Conservation (phyloP, 1,139 yeast species). For the Magnusiomyces suaveolens region DNA sequence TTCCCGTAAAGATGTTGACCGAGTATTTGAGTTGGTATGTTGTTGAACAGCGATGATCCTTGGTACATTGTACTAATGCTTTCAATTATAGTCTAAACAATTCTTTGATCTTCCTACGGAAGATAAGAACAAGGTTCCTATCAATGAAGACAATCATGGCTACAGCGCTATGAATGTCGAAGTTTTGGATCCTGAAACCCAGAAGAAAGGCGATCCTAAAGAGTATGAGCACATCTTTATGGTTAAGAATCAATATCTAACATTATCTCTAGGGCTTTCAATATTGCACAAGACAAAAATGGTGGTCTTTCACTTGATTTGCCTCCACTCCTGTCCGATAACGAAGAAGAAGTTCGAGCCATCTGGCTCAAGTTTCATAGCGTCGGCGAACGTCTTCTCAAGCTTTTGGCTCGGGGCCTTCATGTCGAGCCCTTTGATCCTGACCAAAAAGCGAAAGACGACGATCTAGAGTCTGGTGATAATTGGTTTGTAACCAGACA, state of each 20-base stretch:
- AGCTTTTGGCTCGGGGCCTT: slow-evolving; percentile 50
- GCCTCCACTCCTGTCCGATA: slow-evolving; percentile 28
- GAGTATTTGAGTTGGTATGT: slow-evolving; percentile 39
- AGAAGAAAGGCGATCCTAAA: slow-evolving; percentile 51
- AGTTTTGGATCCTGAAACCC: slow-evolving; percentile 35
- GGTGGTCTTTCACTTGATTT: slow-evolving; percentile 36
- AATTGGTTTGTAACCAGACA: slow-evolving; percentile 60
- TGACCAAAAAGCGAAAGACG: too few relatives aligned
- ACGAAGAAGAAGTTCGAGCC: slow-evolving; percentile 24
- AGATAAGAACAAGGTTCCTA: slow-evolving; percentile 41
- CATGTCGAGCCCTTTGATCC: slow-evolving; percentile 39
- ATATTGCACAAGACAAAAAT: slow-evolving; percentile 29
- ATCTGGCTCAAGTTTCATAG: slow-evolving; percentile 37
- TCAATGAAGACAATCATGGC: slow-evolving; percentile 50
- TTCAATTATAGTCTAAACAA: slow-evolving; percentile 33
- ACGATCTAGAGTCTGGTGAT: too few relatives aligned
- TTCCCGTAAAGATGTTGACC: slow-evolving; percentile 47
- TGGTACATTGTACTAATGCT: not conserved
- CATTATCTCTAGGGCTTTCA: slow-evolving; percentile 28
- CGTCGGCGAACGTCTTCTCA: slow-evolving; percentile 29
- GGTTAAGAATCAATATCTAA: not conserved
- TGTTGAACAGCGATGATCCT: slow-evolving; percentile 16
- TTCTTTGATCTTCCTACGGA: slow-evolving; percentile 47
- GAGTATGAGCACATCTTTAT: slow-evolving; percentile 31
- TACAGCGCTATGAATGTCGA: slow-evolving; percentile 54